phyloP scores from a whole-genome alignment of 306 rosid species.

The Castanea mollissima region DNA sequence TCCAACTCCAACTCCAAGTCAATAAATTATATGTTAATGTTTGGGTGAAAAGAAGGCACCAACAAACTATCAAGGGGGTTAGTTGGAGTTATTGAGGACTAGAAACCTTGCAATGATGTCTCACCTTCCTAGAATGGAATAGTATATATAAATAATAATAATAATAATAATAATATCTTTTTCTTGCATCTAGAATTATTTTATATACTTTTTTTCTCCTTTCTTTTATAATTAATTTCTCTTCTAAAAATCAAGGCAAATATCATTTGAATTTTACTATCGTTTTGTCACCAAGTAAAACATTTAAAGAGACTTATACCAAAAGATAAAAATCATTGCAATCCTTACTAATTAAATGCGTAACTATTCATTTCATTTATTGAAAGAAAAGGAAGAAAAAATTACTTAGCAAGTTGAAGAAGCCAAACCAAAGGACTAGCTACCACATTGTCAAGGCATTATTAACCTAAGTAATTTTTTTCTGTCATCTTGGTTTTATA shows the following conservation, averaged over 20 bases:
- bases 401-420: no score
- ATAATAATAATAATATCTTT: neutral
- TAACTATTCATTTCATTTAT: no score
- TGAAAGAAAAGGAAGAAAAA: no score
- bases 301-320: neutral
- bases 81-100: constrained; percentile 28
- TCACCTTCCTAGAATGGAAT: constrained; percentile 28
- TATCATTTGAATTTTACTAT: no score
- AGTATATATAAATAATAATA: neutral
- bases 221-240: neutral
- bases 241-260: neutral
- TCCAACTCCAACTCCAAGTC: constrained; percentile 17
- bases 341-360: no score
- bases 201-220: neutral
- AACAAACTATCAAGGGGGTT: constrained; percentile 39
- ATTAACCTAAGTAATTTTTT: neutral
- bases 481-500: neutral
- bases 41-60: constrained; percentile 42
- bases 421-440: no score
- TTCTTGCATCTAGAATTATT: constrained; percentile 9
- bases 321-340: no score
- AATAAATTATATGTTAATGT: neutral
- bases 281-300: neutral
- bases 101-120: constrained; percentile 24
- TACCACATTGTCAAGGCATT: neutral